Conservation (phyloP, 1,284 basidiomycete genomes). For the Rhodotorula mucilaginosa region DNA sequence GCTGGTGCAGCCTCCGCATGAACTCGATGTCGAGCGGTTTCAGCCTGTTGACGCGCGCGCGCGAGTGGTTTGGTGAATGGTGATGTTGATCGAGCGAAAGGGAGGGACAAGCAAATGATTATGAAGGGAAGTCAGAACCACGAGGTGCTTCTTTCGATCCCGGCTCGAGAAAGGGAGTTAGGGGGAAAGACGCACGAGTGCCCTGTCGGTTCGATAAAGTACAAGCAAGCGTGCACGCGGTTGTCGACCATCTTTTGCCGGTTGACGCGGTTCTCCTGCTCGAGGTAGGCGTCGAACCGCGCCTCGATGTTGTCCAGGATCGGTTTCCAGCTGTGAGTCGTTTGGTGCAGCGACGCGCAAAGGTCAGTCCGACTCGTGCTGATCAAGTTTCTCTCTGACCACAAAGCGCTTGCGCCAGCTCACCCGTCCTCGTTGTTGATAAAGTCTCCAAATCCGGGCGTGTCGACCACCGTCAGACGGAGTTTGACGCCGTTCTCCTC, state of each 20-base stretch:
- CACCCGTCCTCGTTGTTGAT: constrained; percentile 97
- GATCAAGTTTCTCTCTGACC: background rate
- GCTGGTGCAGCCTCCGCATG: constrained; percentile 90
- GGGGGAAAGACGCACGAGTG: constrained; percentile 69
- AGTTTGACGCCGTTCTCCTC: constrained; percentile 94
- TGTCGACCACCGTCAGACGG: constrained; percentile 94
- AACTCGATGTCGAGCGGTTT: constrained; percentile 97
- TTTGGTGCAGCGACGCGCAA: too few relatives aligned
- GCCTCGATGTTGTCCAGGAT: constrained; percentile 96
- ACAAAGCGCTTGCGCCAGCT: constrained; percentile 14
- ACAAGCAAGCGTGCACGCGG: constrained; percentile 88
- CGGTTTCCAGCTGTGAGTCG: constrained; percentile 79
- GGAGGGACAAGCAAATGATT: too few relatives aligned
- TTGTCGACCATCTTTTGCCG: constrained; percentile 66
- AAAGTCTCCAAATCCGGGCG: constrained; percentile 93
- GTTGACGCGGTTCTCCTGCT: constrained; percentile 97
- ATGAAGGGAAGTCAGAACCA: background rate
- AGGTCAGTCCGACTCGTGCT: background rate
- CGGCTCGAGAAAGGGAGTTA: background rate
- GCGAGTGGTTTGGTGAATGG: background rate
- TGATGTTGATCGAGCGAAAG: background rate
- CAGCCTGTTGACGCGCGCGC: constrained; percentile 57
- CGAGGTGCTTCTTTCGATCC: too few relatives aligned
- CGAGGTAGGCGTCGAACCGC: constrained; percentile 91
- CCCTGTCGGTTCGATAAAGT: constrained; percentile 96